Percentiles rank a stretch among this genome's conserved stretches.
These are phyloP conservation scores for Kondoa malvinella DNA, from an alignment of 768 basidiomycete species.

Conservation along the genomic window DNA sequence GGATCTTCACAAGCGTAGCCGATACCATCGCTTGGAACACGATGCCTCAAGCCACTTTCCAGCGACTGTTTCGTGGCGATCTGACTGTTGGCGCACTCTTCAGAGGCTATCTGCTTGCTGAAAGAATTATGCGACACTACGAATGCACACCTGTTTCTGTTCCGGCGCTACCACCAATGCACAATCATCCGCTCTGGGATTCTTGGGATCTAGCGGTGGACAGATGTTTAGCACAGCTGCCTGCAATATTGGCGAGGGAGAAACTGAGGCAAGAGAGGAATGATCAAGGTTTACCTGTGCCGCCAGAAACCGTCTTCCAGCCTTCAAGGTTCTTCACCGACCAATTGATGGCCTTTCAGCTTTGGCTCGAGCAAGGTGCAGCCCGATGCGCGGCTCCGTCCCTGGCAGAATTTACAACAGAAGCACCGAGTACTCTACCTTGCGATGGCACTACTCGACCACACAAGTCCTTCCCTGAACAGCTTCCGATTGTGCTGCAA, in stretches of 20 bases:
- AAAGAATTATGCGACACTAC: slow-evolving; percentile 94
- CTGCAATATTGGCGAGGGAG: slow-evolving; percentile 45
- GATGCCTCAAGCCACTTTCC: slow-evolving; percentile 82
- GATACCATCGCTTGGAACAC: slow-evolving; percentile 99
- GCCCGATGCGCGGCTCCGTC: slow-evolving; percentile 32
- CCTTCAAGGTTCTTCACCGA: slow-evolving; percentile 88
- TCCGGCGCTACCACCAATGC: slow-evolving; percentile 82
- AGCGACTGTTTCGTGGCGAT: slow-evolving; percentile 82
- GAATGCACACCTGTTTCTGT: slow-evolving; percentile 89
- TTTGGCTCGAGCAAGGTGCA: slow-evolving; percentile 91
- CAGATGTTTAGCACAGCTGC: slow-evolving; percentile 80
- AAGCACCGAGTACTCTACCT: neutral
- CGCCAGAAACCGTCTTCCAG: slow-evolving; percentile 45
- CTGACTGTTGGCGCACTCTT: slow-evolving; percentile 89
- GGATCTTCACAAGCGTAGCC: slow-evolving; percentile 98
- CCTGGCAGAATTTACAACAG: neutral
- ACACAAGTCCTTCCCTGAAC: slow-evolving; percentile 53
- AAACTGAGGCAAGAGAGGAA: slow-evolving; percentile 25
- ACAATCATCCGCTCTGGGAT: slow-evolving; percentile 89
- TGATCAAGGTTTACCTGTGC: slow-evolving; percentile 16
- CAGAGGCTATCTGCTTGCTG: slow-evolving; percentile 90
- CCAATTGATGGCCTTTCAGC: slow-evolving; percentile 90
- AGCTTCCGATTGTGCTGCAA: slow-evolving; percentile 92
- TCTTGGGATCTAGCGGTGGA: slow-evolving; percentile 97
- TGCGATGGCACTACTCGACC: neutral